phyloP scores from a whole-genome alignment of 805 yeast species.

The Tetrapisispora nanseiensis region DNA sequence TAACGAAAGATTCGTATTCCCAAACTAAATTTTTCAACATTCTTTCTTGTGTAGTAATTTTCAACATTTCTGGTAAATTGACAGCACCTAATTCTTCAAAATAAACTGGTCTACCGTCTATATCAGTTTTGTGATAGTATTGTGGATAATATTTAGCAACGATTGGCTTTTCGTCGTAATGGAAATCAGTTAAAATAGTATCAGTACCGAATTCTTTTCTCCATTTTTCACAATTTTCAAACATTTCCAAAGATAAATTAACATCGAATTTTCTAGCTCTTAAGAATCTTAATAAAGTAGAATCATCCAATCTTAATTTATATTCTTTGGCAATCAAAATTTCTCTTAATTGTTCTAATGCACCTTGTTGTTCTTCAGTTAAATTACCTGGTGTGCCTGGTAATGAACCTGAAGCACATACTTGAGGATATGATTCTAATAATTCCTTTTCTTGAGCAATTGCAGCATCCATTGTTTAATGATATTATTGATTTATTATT shows the following conservation, averaged over 20 bases:
- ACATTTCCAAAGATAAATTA: slow-evolving; percentile 72
- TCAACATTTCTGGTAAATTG: slow-evolving; percentile 81
- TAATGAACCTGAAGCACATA: slow-evolving; percentile 47
- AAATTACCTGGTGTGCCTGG: slow-evolving; percentile 79
- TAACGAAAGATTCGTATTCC: slow-evolving; percentile 91
- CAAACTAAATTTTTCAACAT: slow-evolving; percentile 93
- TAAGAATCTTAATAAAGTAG: slow-evolving; percentile 72
- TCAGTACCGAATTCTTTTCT: slow-evolving; percentile 78
- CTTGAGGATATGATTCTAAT: slow-evolving; percentile 59
- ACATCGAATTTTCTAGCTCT: slow-evolving; percentile 94
- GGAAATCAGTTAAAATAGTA: slow-evolving; percentile 77
- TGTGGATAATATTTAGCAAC: slow-evolving; percentile 91
- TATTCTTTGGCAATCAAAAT: slow-evolving; percentile 55
- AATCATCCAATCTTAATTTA: slow-evolving; percentile 75
- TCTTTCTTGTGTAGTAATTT: slow-evolving; percentile 88
- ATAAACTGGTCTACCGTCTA: slow-evolving; percentile 94
- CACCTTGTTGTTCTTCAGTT: slow-evolving; percentile 54
- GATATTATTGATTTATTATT: too few species aligned
- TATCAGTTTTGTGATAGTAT: slow-evolving; percentile 94
- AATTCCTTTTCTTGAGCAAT: slow-evolving; percentile 18
- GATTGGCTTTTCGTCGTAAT: slow-evolving; percentile 83
- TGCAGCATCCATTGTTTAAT: slow-evolving; percentile 1
- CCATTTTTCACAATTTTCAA: slow-evolving; percentile 82
- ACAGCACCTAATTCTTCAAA: slow-evolving; percentile 90
- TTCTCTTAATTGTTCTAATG: slow-evolving; percentile 48